These are phyloP conservation scores for Cicer cuneatum DNA, from an alignment of 306 rosid genomes.

Conservation along the genomic window DNA sequence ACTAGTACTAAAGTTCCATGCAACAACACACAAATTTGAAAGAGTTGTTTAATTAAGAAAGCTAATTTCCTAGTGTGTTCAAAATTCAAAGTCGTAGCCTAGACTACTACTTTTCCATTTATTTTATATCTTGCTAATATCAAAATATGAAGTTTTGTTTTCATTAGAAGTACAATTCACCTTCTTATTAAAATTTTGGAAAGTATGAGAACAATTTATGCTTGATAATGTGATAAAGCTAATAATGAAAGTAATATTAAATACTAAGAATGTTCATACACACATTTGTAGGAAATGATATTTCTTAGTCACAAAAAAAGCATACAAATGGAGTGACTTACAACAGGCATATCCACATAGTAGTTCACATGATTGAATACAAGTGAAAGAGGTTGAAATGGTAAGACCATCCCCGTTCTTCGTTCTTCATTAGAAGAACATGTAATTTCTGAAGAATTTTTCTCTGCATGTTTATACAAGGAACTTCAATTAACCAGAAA, in stretches of 20 bases:
- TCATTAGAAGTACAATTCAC: neutral
- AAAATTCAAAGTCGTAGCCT: neutral
- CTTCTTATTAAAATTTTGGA: neutral
- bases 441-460: constrained; percentile 19
- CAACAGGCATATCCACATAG: constrained; percentile 81
- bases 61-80: neutral
- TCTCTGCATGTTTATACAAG: constrained; percentile 35
- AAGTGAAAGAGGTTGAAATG: constrained; percentile 72
- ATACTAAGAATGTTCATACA: neutral
- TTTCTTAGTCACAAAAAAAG: neutral
- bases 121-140: too few relatives aligned
- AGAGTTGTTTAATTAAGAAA: neutral
- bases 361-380: constrained; percentile 72
- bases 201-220: neutral
- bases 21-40: too few relatives aligned
- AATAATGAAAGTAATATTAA: neutral
- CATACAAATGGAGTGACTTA: constrained; percentile 47
- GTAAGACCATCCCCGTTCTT: constrained; percentile 63
- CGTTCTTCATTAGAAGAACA: constrained; percentile 3
- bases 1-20: neutral
- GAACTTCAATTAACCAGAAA: neutral
- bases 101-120: neutral
- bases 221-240: neutral
- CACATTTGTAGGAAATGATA: neutral
- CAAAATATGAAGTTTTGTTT: neutral